Evolutionary conservation across 2,329 filamentous ascomycete genomes (phyloP).

Genomic region (Fusarium sp.): DNA sequence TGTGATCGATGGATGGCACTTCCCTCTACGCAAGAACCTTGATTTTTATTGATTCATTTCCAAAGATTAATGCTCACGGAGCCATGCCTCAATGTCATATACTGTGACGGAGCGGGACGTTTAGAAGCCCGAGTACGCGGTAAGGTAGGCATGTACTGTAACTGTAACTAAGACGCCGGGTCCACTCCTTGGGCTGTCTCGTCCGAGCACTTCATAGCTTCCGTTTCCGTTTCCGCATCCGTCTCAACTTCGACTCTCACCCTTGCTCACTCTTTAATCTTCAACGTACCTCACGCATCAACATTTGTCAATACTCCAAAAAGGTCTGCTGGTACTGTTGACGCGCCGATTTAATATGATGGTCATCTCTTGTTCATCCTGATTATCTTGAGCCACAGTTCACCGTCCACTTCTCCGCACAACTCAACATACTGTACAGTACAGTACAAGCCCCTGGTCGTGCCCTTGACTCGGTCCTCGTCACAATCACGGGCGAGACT

Average conservation of each 20-base stretch:
- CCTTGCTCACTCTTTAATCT: conserved; percentile 24
- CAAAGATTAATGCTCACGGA: conserved; percentile 13
- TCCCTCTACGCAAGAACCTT: neutral
- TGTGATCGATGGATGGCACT: conserved; percentile 27
- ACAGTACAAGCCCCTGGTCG: conserved; percentile 19
- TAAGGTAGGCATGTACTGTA: neutral
- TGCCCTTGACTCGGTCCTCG: conserved; percentile 31
- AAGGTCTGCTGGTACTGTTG: conserved; percentile 8
- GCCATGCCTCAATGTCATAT: neutral
- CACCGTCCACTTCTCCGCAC: conserved; percentile 27
- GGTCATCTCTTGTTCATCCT: conserved; percentile 6
- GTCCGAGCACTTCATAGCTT: conserved; percentile 37
- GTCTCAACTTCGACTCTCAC: conserved; percentile 16
- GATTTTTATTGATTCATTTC: conserved; percentile 3
- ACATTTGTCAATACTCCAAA: conserved; percentile 5
- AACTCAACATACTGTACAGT: neutral
- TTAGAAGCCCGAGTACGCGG: conserved; percentile 3
- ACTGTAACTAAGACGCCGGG: conserved; percentile 15
- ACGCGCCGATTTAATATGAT: conserved; percentile 8
- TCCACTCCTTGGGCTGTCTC: conserved; percentile 38
- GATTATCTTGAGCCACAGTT: neutral
- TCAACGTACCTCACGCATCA: conserved; percentile 1
- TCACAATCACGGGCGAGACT: conserved; percentile 32
- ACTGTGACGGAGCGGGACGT: conserved; percentile 6
- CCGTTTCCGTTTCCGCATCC: conserved; percentile 36